phyloP scores from a whole-genome alignment of 1,284 basidiomycete species.

The Cerrena zonata region DNA sequence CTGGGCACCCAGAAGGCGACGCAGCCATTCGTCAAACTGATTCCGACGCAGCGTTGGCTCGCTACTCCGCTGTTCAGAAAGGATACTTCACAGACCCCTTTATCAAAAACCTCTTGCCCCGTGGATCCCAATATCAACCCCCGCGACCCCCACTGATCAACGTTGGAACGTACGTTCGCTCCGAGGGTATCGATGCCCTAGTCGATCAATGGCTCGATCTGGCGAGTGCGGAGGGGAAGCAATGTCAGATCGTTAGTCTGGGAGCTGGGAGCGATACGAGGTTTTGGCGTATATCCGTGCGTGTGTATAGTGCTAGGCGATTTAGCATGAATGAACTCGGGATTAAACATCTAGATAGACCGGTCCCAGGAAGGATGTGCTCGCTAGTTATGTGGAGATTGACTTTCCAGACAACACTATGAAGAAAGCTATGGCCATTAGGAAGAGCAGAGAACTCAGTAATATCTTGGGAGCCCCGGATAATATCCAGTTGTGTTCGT shows the following conservation, averaged over 20 bases:
- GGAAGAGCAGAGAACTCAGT: constrained; percentile 60
- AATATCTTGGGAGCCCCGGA: constrained; percentile 44
- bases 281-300: constrained; percentile 84
- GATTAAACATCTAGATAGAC: constrained; percentile 35
- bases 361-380: constrained; percentile 39
- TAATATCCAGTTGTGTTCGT: constrained; percentile 40
- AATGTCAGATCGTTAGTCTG: constrained; percentile 80
- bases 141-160: constrained; percentile 85
- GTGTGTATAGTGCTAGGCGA: constrained; percentile 25
- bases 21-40: constrained; percentile 68
- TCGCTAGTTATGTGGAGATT: constrained; percentile 76
- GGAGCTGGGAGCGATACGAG: constrained; percentile 91
- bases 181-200: constrained; percentile 74
- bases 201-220: constrained; percentile 66
- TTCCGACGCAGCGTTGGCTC: constrained; percentile 67
- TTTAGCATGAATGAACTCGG: background rate
- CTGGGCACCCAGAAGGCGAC: constrained; percentile 36
- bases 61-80: constrained; percentile 75
- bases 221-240: constrained; percentile 33
- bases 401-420: constrained; percentile 84
- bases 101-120: constrained; percentile 57
- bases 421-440: constrained; percentile 79
- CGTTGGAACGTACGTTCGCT: constrained; percentile 86
- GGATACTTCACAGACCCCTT: constrained; percentile 75
- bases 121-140: constrained; percentile 53